Conservation (phyloP, 148 eudicot genomes). For the Salicornia ramosissima region DNA sequence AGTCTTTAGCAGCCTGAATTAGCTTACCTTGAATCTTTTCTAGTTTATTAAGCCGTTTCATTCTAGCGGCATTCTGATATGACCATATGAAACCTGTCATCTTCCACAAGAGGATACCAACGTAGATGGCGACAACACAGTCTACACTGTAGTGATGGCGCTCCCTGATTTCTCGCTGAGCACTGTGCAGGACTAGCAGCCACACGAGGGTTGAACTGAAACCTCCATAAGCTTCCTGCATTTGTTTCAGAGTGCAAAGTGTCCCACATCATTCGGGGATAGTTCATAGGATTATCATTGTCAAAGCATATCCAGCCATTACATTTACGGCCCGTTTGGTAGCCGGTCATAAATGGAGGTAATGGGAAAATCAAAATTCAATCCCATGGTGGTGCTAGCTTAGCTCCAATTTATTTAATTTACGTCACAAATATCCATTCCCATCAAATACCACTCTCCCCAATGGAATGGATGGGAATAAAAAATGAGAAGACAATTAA, state of each 20-base stretch:
- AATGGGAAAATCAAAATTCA: no score
- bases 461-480: no score
- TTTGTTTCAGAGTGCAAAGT: background rate
- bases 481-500: no score
- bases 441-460: no score
- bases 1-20: constrained; percentile 86
- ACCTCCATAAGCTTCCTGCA: constrained; percentile 99
- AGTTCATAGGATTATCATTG: background rate
- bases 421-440: no score
- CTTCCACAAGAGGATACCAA: constrained; percentile 88
- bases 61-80: constrained; percentile 32
- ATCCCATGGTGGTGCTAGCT: no score
- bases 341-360: no score
- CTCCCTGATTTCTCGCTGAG: constrained; percentile 90
- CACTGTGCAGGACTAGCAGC: constrained; percentile 80
- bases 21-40: constrained; percentile 65
- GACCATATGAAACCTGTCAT: constrained; percentile 84
- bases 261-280: background rate
- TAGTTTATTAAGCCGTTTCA: constrained; percentile 48
- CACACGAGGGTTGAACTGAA: constrained; percentile 77
- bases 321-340: no score
- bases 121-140: constrained; percentile 80
- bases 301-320: background rate
- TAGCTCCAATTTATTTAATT: no score
- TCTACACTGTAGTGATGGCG: constrained; percentile 92